Evolutionary conservation across 768 basidiomycete genomes (phyloP).

Genomic region (Hirschioporus abietinus): DNA sequence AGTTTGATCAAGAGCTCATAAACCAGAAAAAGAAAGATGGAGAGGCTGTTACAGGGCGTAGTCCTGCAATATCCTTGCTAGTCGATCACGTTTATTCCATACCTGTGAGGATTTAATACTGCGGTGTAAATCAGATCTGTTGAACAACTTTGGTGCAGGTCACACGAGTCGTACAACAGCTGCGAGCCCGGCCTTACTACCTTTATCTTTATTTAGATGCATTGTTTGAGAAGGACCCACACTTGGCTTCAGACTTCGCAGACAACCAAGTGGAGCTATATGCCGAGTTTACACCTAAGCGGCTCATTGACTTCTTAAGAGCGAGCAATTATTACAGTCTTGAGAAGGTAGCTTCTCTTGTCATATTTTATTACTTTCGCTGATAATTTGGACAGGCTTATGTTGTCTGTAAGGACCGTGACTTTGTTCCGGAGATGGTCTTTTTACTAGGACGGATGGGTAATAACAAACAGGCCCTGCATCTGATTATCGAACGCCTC

Average conservation of each 20-base stretch:
- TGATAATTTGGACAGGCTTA: constrained; percentile 56
- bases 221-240: constrained; percentile 80
- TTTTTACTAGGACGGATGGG: constrained; percentile 97
- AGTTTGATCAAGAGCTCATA: constrained; percentile 88
- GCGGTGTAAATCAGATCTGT: not conserved
- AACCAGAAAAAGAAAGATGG: constrained; percentile 38
- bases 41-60: constrained; percentile 33
- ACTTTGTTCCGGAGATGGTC: constrained; percentile 94
- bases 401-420: constrained; percentile 74
- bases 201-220: constrained; percentile 93
- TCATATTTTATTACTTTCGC: not conserved
- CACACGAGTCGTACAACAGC: constrained; percentile 80
- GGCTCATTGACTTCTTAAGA: constrained; percentile 86
- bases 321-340: constrained; percentile 89
- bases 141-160: constrained; percentile 46
- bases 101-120: constrained; percentile 50
- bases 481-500: constrained; percentile 90
- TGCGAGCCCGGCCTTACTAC: constrained; percentile 69
- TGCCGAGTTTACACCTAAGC: constrained; percentile 75
- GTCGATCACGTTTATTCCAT: constrained; percentile 96
- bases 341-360: constrained; percentile 50
- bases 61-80: constrained; percentile 79
- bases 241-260: constrained; percentile 73
- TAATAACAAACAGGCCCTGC: constrained; percentile 91
- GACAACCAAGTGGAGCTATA: constrained; percentile 89